A percentile compares a stretch with the other conserved stretches of the same genome.
phyloP scores from a whole-genome alignment of 2,329 filamentous ascomycete genomes.

The Elsinoe ampelina region DNA sequence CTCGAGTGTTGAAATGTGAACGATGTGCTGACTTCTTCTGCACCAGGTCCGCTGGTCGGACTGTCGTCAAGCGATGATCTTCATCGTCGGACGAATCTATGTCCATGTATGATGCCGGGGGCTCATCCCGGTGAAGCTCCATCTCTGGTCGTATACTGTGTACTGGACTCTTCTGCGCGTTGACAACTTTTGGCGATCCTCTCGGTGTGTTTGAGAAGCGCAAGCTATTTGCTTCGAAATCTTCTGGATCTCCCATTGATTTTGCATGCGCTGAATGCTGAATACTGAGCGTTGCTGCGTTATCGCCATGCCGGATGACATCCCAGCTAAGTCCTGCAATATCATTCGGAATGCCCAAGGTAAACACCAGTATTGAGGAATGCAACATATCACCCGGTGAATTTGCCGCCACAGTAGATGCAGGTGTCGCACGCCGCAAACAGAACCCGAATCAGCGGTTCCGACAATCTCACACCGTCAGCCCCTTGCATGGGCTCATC shows the following conservation, averaged over 20 bases:
- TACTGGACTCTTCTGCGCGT: conserved; percentile 25
- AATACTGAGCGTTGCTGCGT: neutral
- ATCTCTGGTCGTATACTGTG: conserved; percentile 28
- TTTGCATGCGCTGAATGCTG: neutral
- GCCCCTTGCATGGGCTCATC: neutral
- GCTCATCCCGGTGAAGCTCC: neutral
- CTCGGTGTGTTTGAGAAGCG: conserved; percentile 26
- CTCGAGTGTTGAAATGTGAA: neutral
- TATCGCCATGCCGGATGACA: neutral
- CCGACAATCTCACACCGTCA: neutral
- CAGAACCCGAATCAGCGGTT: conserved; percentile 23
- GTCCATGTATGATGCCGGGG: conserved; percentile 25
- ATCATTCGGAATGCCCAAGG: neutral
- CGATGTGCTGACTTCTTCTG: neutral
- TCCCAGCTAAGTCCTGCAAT: neutral
- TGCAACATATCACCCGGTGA: conserved; percentile 21
- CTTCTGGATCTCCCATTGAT: neutral
- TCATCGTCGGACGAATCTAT: conserved; percentile 23
- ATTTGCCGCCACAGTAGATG: conserved; percentile 32
- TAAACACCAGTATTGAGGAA: neutral
- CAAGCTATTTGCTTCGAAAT: conserved; percentile 14
- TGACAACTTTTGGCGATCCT: conserved; percentile 26
- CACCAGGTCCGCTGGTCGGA: neutral
- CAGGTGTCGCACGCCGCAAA: conserved; percentile 30
- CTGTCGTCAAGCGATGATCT: neutral